Conservation (phyloP, 2,329 filamentous ascomycete species). For the Ceratocystis ficicola region DNA sequence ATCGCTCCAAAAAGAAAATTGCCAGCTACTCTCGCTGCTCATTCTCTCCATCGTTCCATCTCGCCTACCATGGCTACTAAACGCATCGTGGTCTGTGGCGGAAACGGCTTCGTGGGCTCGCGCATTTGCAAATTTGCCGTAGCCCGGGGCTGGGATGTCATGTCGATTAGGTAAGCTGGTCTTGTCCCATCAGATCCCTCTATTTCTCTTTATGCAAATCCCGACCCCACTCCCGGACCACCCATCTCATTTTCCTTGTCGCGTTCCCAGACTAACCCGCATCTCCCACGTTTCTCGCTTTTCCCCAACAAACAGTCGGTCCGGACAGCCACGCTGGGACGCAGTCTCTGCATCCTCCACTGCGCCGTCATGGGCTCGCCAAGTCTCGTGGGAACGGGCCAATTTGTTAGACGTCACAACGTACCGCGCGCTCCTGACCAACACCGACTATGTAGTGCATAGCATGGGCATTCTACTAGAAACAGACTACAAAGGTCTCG, state of each 20-base stretch:
- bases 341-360: slow-evolving; percentile 57
- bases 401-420: slow-evolving; percentile 74
- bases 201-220: neutral
- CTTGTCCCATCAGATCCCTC: neutral
- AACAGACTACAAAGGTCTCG: slow-evolving; percentile 90
- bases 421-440: slow-evolving; percentile 63
- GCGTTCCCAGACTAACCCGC: neutral
- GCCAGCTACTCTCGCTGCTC: neutral
- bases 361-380: slow-evolving; percentile 67
- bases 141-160: slow-evolving; percentile 78
- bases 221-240: too few species aligned
- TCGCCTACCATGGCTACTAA: slow-evolving; percentile 48
- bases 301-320: slow-evolving; percentile 49
- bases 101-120: slow-evolving; percentile 79
- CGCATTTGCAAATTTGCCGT: slow-evolving; percentile 87
- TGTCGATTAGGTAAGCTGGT: slow-evolving; percentile 63
- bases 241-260: too few species aligned
- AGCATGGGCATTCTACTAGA: slow-evolving; percentile 93
- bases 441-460: slow-evolving; percentile 79
- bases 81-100: slow-evolving; percentile 80
- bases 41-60: neutral
- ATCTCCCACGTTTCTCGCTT: slow-evolving; percentile 23
- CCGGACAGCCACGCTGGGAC: slow-evolving; percentile 78
- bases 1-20: neutral
- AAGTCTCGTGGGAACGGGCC: slow-evolving; percentile 75